Conservation (phyloP, 257 asterid genomes). For the Anisodus acutangulus region DNA sequence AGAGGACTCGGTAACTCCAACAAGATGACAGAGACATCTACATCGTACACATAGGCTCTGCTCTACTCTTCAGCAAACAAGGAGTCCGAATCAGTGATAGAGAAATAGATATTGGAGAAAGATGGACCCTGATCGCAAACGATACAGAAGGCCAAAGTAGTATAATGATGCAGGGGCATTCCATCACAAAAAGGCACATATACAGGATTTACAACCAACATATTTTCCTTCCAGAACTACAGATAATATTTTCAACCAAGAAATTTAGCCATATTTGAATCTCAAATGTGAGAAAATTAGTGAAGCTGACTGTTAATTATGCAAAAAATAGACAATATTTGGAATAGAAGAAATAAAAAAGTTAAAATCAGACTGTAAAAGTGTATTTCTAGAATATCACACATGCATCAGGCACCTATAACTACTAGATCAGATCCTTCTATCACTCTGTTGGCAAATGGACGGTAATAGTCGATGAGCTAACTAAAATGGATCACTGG, state of each 20-base stretch:
- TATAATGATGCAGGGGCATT: not conserved
- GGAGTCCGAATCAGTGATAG: not conserved
- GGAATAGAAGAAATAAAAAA: not conserved
- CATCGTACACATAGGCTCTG: not conserved
- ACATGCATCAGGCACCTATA: conserved; percentile 12
- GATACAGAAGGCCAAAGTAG: not conserved
- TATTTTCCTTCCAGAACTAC: not conserved
- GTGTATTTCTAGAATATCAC: not conserved
- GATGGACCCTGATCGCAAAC: not conserved
- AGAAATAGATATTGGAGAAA: not conserved
- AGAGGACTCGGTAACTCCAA: not conserved
- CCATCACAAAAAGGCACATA: not conserved
- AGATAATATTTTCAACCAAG: not conserved
- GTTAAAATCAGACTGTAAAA: not conserved
- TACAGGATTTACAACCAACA: not conserved
- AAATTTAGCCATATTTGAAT: not conserved
- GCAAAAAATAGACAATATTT: conserved; percentile 1
- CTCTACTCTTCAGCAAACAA: not conserved
- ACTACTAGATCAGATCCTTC: conserved; percentile 4
- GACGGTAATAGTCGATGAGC: not conserved
- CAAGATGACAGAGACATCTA: not conserved
- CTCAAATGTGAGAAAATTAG: not conserved
- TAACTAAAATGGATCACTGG: not conserved
- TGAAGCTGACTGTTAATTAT: not conserved
- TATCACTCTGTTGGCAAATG: not conserved